A percentile compares a stretch with the other conserved stretches of the same genome.
Conservation (phyloP, 805 yeast species). For the Candida namnaoensis region DNA sequence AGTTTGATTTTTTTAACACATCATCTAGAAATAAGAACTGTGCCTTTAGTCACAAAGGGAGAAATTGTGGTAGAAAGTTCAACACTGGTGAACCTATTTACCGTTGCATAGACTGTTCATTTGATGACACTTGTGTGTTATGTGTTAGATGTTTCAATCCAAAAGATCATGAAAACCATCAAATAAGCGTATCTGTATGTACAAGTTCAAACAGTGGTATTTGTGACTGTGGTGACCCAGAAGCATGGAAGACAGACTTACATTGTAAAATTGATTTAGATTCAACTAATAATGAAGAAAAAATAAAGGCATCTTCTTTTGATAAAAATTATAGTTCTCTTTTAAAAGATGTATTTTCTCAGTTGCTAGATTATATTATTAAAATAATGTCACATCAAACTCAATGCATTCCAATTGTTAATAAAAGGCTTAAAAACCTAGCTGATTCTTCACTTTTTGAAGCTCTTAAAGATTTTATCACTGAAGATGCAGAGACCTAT, state of each 20-base stretch:
- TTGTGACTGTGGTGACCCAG: slow-evolving; percentile 68
- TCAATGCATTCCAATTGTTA: slow-evolving; percentile 27
- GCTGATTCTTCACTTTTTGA: slow-evolving; percentile 8
- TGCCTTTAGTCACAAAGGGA: slow-evolving; percentile 33
- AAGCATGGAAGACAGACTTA: slow-evolving; percentile 47
- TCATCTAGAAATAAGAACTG: too few species aligned
- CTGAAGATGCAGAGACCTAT: slow-evolving; percentile 1
- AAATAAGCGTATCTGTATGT: slow-evolving; percentile 45
- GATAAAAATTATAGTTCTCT: not conserved
- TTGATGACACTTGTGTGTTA: slow-evolving; percentile 70
- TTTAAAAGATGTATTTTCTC: slow-evolving; percentile 19
- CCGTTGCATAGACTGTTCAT: slow-evolving; percentile 69
- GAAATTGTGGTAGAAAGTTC: slow-evolving; percentile 62
- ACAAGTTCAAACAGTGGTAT: slow-evolving; percentile 43
- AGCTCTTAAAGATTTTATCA: not conserved
- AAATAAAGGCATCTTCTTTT: not conserved
- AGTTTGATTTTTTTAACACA: not conserved
- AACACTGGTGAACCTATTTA: slow-evolving; percentile 57
- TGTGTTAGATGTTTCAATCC: slow-evolving; percentile 68
- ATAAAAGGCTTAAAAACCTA: too few species aligned
- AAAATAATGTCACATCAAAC: slow-evolving; percentile 30
- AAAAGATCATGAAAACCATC: slow-evolving; percentile 60
- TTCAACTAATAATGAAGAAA: too few species aligned
- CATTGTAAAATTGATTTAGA: slow-evolving; percentile 34
- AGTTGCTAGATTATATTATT: slow-evolving; percentile 31